Evolutionary conservation across 2,329 filamentous ascomycete species (phyloP).

Genomic region (Zasmidium cellare): DNA sequence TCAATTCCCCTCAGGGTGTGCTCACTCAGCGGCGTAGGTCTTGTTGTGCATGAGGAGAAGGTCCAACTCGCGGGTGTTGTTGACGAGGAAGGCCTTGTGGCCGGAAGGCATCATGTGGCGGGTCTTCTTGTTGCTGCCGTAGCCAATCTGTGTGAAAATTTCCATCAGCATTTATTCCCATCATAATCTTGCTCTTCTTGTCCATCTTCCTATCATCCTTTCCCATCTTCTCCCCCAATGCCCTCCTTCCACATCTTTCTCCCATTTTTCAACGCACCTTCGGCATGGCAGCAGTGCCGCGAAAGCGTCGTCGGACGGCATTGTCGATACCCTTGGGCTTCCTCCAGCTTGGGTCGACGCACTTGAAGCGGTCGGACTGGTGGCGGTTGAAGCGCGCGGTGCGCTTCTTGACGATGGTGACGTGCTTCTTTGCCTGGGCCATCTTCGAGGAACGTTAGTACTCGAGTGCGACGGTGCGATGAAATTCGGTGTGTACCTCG

Average conservation of each 20-base stretch:
- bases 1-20: constrained; percentile 28
- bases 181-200: constrained; percentile 5
- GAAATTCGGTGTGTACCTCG: constrained; percentile 15
- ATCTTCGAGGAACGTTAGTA: constrained; percentile 59
- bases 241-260: constrained; percentile 4
- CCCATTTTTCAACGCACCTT: constrained; percentile 67
- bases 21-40: constrained; percentile 97
- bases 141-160: constrained; percentile 73
- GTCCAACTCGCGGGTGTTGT: constrained; percentile 93
- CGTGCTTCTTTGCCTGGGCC: constrained; percentile 99
- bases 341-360: constrained; percentile 88
- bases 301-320: constrained; percentile 95
- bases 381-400: constrained; percentile 95
- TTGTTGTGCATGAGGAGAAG: constrained; percentile 99
- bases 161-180: constrained; percentile 15
- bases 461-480: constrained; percentile 9
- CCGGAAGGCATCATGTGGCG: constrained; percentile 97
- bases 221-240: constrained; percentile 2
- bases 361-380: constrained; percentile 96
- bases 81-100: constrained; percentile 99
- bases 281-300: constrained; percentile 93
- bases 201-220: constrained; percentile 6
- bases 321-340: constrained; percentile 99
- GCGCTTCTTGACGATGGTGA: constrained; percentile 99
- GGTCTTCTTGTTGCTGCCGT: constrained; percentile 99